phyloP scores from a whole-genome alignment of 192 early-diverging fungal genomes.

The Radiomyces spectabilis region DNA sequence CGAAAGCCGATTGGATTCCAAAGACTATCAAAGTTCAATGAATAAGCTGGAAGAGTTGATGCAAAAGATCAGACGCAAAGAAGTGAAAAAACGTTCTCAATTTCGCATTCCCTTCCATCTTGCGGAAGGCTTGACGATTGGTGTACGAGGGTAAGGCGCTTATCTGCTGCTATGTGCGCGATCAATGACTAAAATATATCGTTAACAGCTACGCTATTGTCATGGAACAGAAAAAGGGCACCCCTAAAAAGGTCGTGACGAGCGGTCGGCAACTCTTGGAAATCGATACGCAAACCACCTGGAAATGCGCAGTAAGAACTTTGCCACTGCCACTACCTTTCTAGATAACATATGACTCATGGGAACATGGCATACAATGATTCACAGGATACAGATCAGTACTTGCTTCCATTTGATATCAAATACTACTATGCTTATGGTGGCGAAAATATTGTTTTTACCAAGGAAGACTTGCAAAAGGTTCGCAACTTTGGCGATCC shows the following conservation, averaged over 20 bases:
- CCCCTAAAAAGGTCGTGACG: constrained; percentile 37
- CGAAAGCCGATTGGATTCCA: neutral
- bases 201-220: constrained; percentile 45
- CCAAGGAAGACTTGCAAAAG: constrained; percentile 55
- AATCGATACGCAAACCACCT: constrained; percentile 49
- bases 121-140: constrained; percentile 53
- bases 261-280: constrained; percentile 43
- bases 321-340: neutral
- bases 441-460: constrained; percentile 59
- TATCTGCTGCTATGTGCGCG: neutral
- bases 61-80: constrained; percentile 46
- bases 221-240: constrained; percentile 41
- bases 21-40: neutral
- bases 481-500: constrained; percentile 60
- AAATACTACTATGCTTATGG: constrained; percentile 67
- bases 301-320: constrained; percentile 49
- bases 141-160: constrained; percentile 47
- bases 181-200: neutral
- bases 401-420: constrained; percentile 45
- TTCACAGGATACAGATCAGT: constrained; percentile 42
- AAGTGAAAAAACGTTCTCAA: constrained; percentile 52
- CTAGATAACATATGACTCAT: neutral
- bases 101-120: constrained; percentile 59
- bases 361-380: neutral
- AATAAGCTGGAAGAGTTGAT: constrained; percentile 42